Conservation (phyloP, 2,329 filamentous ascomycete species). For the Aspergillus ochraceus region DNA sequence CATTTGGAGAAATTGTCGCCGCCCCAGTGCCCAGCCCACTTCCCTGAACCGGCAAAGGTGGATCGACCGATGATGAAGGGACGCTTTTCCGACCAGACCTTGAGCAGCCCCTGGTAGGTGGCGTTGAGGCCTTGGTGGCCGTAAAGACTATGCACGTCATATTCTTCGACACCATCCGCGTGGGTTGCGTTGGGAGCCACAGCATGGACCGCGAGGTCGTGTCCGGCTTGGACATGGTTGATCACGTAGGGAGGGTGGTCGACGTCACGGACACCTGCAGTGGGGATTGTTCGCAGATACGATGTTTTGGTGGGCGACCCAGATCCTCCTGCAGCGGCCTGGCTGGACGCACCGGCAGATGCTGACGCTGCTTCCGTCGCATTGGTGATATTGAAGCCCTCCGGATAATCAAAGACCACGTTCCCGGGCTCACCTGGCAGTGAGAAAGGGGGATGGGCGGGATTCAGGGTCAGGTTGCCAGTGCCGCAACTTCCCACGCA, state of each 20-base stretch:
- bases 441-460: conserved; percentile 64
- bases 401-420: conserved; percentile 62
- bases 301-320: conserved; percentile 37
- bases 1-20: conserved; percentile 72
- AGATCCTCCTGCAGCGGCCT: conserved; percentile 44
- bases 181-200: conserved; percentile 77
- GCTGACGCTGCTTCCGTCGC: conserved; percentile 64
- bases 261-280: conserved; percentile 64
- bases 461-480: conserved; percentile 64
- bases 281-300: conserved; percentile 62
- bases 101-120: conserved; percentile 69
- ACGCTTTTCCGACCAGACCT: conserved; percentile 65
- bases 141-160: conserved; percentile 80
- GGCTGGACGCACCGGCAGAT: conserved; percentile 54
- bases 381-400: conserved; percentile 69
- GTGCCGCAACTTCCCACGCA: conserved; percentile 73
- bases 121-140: conserved; percentile 74
- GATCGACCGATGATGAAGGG: conserved; percentile 83
- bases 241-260: conserved; percentile 76
- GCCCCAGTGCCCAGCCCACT: conserved; percentile 79
- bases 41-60: conserved; percentile 75
- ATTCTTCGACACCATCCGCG: conserved; percentile 69
- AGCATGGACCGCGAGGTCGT: conserved; percentile 71
- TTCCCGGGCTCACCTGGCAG: conserved; percentile 66
- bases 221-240: conserved; percentile 63